Conservation (phyloP, 2,329 filamentous ascomycete species). For the Exserohilum rostratum region DNA sequence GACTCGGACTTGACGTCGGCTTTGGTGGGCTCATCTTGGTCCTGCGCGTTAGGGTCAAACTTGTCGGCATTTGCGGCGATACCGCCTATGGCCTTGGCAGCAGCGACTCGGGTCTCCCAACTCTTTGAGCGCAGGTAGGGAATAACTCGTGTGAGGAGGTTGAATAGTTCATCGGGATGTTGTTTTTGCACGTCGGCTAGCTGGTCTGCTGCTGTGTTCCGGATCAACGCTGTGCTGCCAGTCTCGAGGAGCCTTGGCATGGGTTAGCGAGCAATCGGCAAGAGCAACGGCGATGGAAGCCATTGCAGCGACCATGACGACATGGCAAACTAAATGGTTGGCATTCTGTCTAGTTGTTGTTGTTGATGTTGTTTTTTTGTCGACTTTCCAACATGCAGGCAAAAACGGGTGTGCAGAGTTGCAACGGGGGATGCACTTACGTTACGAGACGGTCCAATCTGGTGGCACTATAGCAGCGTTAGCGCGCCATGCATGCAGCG, state of each 20-base stretch:
- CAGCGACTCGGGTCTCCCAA: constrained; percentile 94
- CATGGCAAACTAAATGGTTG: background rate
- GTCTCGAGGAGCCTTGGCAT: constrained; percentile 84
- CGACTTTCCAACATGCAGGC: background rate
- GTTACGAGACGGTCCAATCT: constrained; percentile 49
- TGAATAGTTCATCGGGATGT: constrained; percentile 96
- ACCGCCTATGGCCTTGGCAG: constrained; percentile 91
- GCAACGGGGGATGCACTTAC: constrained; percentile 34
- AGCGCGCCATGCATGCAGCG: constrained; percentile 40
- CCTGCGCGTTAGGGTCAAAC: constrained; percentile 81
- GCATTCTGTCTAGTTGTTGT: background rate
- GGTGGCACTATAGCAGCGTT: constrained; percentile 45
- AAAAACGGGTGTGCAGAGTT: background rate
- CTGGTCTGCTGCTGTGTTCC: constrained; percentile 96
- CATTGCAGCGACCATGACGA: background rate
- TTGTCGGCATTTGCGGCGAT: constrained; percentile 87
- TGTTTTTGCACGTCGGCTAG: constrained; percentile 97
- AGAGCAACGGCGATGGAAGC: constrained; percentile 1
- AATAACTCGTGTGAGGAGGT: constrained; percentile 90
- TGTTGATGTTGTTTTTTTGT: background rate
- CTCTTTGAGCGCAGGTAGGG: constrained; percentile 93
- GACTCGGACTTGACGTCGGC: constrained; percentile 52
- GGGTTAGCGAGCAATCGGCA: constrained; percentile 28
- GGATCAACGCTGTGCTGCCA: constrained; percentile 92
- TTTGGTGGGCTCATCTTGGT: constrained; percentile 67